These are phyloP conservation scores for Aspergillus pseudoviridinutans DNA, from an alignment of 2,329 filamentous ascomycete species.

Conservation along the genomic window DNA sequence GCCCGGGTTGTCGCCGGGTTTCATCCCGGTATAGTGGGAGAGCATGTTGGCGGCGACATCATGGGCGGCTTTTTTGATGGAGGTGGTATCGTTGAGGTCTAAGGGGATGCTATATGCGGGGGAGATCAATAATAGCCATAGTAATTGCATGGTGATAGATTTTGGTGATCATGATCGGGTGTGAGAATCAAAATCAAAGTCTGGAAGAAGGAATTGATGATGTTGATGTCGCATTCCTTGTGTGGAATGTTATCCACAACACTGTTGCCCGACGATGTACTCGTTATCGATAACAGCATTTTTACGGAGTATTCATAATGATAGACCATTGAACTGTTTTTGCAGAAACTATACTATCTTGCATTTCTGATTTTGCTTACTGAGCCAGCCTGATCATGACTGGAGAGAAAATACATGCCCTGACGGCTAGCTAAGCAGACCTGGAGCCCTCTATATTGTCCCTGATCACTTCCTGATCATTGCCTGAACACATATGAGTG, in stretches of 20 bases:
- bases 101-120: slow-evolving; percentile 8
- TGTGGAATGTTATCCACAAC: neutral
- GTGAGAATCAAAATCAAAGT: neutral
- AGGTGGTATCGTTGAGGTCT: slow-evolving; percentile 22
- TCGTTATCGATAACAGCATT: neutral
- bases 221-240: neutral
- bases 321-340: too few species aligned
- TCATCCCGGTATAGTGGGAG: slow-evolving; percentile 47
- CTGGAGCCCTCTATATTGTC: too few species aligned
- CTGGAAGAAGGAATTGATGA: neutral
- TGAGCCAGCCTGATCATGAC: too few species aligned
- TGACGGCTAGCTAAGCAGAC: too few species aligned
- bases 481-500: too few species aligned
- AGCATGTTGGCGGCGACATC: slow-evolving; percentile 48
- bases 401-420: too few species aligned
- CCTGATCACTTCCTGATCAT: too few species aligned
- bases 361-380: too few species aligned
- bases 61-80: slow-evolving; percentile 45
- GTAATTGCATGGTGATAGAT: slow-evolving; percentile 10
- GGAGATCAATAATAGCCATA: slow-evolving; percentile 10
- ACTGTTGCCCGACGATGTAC: neutral
- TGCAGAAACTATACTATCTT: too few species aligned
- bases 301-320: too few species aligned
- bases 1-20: slow-evolving; percentile 48
- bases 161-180: neutral